These are phyloP conservation scores for Ophiocordyceps camponoti-rufipedis DNA, from an alignment of 2,329 filamentous ascomycete species.

Conservation along the genomic window DNA sequence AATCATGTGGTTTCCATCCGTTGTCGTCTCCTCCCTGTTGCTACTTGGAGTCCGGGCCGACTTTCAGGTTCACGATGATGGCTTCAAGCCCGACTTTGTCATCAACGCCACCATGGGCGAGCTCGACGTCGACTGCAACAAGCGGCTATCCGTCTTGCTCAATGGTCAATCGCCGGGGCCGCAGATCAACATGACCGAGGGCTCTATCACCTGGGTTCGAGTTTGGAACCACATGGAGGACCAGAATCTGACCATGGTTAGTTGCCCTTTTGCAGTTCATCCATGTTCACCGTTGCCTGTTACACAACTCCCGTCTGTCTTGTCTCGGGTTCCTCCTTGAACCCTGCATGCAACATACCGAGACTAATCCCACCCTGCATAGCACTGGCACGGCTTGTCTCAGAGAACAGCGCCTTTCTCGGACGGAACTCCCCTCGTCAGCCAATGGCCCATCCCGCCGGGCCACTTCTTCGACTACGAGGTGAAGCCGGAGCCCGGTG, in stretches of 20 bases:
- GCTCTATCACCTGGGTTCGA: constrained; percentile 33
- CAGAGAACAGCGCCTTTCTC: constrained; percentile 41
- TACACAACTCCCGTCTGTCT: no score
- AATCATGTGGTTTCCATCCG: background rate
- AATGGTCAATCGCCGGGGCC: constrained; percentile 36
- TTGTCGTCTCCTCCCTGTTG: background rate
- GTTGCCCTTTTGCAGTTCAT: no score
- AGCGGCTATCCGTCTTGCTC: constrained; percentile 26
- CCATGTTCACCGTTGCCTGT: no score
- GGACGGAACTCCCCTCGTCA: constrained; percentile 39
- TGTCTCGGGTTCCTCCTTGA: background rate
- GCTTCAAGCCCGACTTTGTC: constrained; percentile 3
- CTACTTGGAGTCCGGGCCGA: background rate
- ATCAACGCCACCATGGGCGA: constrained; percentile 9
- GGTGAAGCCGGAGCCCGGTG: constrained; percentile 28
- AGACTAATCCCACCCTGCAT: background rate
- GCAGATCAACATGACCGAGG: constrained; percentile 24
- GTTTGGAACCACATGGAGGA: constrained; percentile 37
- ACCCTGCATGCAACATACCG: background rate
- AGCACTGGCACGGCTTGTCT: constrained; percentile 51
- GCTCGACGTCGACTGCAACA: constrained; percentile 25
- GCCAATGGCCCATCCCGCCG: constrained; percentile 48
- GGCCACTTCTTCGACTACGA: constrained; percentile 49
- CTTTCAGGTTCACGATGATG: background rate
- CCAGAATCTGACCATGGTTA: constrained; percentile 34